These are phyloP conservation scores for Phytophthora pseudosyringae DNA, from an alignment of 352 stramenopile species.

Conservation along the genomic window DNA sequence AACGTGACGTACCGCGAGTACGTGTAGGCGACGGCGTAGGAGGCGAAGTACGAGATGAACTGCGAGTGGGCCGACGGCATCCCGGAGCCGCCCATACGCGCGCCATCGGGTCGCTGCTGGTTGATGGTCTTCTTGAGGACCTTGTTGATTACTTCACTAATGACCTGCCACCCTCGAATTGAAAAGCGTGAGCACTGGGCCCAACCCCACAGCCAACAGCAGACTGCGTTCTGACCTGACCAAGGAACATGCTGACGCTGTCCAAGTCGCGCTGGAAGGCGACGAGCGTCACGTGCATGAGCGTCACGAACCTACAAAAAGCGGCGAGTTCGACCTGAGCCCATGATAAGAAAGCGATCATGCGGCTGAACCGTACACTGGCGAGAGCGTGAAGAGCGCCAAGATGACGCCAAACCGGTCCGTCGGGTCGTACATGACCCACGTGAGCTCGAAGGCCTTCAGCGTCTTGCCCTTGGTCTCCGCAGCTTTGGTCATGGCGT, in stretches of 20 bases:
- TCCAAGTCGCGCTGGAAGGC: constrained; percentile 84
- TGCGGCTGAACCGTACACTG: constrained; percentile 53
- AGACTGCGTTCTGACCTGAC: constrained; percentile 51
- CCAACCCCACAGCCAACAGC: neutral
- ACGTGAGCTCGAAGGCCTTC: constrained; percentile 78
- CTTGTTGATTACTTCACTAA: constrained; percentile 79
- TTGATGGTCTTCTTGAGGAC: constrained; percentile 79
- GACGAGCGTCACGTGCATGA: constrained; percentile 85
- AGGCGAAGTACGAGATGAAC: constrained; percentile 81
- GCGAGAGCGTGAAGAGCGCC: constrained; percentile 78
- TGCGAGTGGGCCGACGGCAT: constrained; percentile 86
- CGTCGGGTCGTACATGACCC: constrained; percentile 76
- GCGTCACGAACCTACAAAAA: constrained; percentile 73
- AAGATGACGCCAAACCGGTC: constrained; percentile 77
- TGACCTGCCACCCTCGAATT: constrained; percentile 35
- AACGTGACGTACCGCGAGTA: constrained; percentile 44
- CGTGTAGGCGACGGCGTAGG: constrained; percentile 74
- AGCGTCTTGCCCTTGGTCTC: constrained; percentile 28
- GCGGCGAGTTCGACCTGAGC: neutral
- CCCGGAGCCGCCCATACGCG: constrained; percentile 58
- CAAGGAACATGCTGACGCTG: constrained; percentile 67
- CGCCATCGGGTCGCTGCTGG: constrained; percentile 68
- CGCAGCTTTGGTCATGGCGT: constrained; percentile 16
- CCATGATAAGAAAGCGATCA: neutral
- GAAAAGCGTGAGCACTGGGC: no score